Base-by-base conservation (phyloP, 768 basidiomycete species). In the Astraeus odoratus region DNA sequence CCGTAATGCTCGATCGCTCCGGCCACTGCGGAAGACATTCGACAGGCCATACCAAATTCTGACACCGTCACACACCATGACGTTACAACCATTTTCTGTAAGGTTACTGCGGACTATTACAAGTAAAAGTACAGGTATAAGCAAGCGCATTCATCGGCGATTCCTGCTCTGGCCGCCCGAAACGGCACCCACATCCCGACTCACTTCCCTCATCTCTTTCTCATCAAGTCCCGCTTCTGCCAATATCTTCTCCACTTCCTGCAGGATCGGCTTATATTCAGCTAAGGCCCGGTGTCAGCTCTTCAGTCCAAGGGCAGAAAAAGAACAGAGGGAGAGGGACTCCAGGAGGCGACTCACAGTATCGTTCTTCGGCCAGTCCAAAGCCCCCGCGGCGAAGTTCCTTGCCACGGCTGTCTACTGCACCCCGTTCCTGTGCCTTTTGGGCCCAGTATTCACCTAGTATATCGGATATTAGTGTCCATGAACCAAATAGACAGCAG, bases 211-310 rank as follows among this genome's bases (percentile, higher is more conserved):
- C 75, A 89, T 86, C 54, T 90, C 87, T 18, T 86, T 83, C 49
- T 86, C 85, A 47, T 93, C 87, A 42, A 93, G 61, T 0, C 89
- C 91, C 0, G 92, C 90, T 53, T 89, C 88, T 8, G 75, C 77
- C 41, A 91, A 62, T 34, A 93, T 92, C 52, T 76, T 83, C 58
- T 90, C 88, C 2, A 92, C 83, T 58, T 93, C 86, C 50, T 81
- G 69, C 15, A 94, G 61, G 5, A 88, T 74, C 0, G 90, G 92
- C 55, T 90, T 87, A 58, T 95, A 95, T 27, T 69, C 70, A n/a
- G 66, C 86, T 88, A 57, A 29, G 41, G 37, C 30, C n/a, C n/a
- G 40, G 4, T 12, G 10, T 36, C 8, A 30, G 12, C 25, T 27
- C 8, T 9, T 12, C 16, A 40, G 22, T 18, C 9, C 15, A 50